Evolutionary conservation across 1,139 yeast genomes (phyloP), one percentile per base, ranked within the genome.

Genomic region (Tardiomyces digboiensis): DNA sequence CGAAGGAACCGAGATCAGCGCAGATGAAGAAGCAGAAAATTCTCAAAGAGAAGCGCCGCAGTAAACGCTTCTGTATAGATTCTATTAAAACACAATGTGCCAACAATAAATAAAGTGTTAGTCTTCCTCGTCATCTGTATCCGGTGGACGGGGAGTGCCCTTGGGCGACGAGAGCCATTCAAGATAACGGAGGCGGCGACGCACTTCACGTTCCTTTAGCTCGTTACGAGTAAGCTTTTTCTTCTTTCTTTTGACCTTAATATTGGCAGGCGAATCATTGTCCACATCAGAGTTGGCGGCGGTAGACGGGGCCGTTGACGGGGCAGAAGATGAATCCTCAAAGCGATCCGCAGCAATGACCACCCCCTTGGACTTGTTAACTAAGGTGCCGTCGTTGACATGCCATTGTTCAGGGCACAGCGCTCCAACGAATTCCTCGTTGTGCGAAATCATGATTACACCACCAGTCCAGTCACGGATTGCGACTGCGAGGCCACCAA

Each of bases 391-490:
- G 59, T 89, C 84, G 63, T 87, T 95, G 47, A 91, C 95, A 57
- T 84, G 80, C 98, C 98, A 91, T 68, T 89, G 97, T 70, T 91
- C 98, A 38, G 97, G 97, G 66, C 97, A 89, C 57, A 91, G 70
- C 2, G 98, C 97, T 46, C 97, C 95, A 39, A 89, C 97, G 57
- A 91, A 91, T 66, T 91, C 98, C 59, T 82, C 84, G 72, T 89
- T 89, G 72, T 91, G 98, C 49, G 97, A 88, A 70, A 91, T 91
- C 95, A 91, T 87, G 49, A 89, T 95, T 49, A 91, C 97, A 68
- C 97, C 97, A 61, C 98, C 98, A 50, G 78, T 68, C 97, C 97
- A 91, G 65, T 88, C 97, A 67, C 97, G 81, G 60, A 91, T 91
- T 44, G 98, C 98, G 56, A 89, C 79, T 18, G 98, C 97, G 55